Percentiles rank a stretch among this genome's conserved stretches.
Conservation (phyloP, 345 rosid species). For the Isatis tinctoria region DNA sequence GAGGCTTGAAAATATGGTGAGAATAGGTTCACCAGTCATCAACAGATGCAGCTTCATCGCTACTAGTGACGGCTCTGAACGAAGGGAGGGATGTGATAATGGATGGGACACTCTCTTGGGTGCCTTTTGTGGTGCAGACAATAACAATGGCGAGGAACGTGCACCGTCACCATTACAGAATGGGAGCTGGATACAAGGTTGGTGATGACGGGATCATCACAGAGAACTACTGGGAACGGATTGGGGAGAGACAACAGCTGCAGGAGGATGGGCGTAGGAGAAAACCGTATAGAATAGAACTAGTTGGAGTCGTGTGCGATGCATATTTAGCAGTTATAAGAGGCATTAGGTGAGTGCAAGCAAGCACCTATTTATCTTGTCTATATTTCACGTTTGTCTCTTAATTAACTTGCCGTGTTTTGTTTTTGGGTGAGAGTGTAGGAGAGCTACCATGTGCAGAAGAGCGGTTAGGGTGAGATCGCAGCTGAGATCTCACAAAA, state of each 20-base stretch:
- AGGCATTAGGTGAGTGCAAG: constrained; percentile 69
- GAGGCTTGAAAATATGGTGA: not conserved
- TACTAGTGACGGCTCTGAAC: constrained; percentile 84
- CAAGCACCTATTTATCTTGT: not conserved
- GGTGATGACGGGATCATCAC: constrained; percentile 56
- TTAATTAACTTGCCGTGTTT: not conserved
- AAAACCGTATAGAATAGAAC: constrained; percentile 87
- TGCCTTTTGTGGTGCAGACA: constrained; percentile 84
- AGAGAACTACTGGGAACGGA: constrained; percentile 81
- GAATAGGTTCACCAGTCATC: constrained; percentile 94
- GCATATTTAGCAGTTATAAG: constrained; percentile 88
- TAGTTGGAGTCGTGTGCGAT: constrained; percentile 93
- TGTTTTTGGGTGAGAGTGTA: constrained; percentile 29
- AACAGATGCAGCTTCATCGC: constrained; percentile 88
- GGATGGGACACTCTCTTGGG: constrained; percentile 95
- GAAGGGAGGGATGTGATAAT: constrained; percentile 91
- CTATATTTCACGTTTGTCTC: not conserved
- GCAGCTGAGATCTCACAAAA: constrained; percentile 83
- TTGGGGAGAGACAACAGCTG: constrained; percentile 51
- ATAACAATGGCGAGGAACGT: constrained; percentile 85
- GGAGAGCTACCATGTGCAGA: constrained; percentile 89
- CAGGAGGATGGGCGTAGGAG: constrained; percentile 48
- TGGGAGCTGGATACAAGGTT: constrained; percentile 75
- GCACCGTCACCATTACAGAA: constrained; percentile 73
- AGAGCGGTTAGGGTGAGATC: constrained; percentile 90